phyloP scores from a whole-genome alignment of 78 protist species.

The Dictyostelium firmibasis region DNA sequence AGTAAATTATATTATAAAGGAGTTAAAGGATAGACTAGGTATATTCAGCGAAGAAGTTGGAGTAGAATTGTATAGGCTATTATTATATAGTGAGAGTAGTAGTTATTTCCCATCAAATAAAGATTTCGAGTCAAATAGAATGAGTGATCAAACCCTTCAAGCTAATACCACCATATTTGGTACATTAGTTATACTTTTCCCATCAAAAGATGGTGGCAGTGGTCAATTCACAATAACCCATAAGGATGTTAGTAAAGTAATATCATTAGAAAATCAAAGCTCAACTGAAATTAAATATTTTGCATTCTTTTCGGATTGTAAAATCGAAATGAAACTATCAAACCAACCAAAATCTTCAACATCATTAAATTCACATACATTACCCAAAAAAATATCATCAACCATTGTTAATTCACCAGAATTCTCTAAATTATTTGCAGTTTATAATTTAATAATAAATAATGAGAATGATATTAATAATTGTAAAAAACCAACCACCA shows the following conservation, averaged over 20 bases:
- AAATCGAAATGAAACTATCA: too few relatives aligned
- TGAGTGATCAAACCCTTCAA: too few relatives aligned
- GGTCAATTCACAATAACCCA: neutral
- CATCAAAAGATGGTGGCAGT: neutral
- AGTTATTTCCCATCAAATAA: neutral
- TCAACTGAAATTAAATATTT: neutral
- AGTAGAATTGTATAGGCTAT: neutral
- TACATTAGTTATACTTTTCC: neutral
- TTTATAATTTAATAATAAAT: too few relatives aligned
- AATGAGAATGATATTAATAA: too few relatives aligned
- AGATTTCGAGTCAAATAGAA: neutral
- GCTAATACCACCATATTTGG: neutral
- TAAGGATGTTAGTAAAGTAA: neutral
- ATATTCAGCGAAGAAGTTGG: neutral
- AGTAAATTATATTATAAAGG: too few relatives aligned
- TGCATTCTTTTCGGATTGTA: neutral
- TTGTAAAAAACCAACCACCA: too few relatives aligned
- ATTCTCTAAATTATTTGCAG: too few relatives aligned
- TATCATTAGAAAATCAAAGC: neutral
- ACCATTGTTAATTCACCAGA: neutral
- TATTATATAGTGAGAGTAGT: neutral
- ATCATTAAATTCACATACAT: too few relatives aligned
- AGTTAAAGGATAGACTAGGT: neutral
- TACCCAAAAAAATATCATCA: too few relatives aligned
- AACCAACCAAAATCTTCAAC: too few relatives aligned